Conservation (phyloP, 352 stramenopile species). For the Phytophthora tentaculata region DNA sequence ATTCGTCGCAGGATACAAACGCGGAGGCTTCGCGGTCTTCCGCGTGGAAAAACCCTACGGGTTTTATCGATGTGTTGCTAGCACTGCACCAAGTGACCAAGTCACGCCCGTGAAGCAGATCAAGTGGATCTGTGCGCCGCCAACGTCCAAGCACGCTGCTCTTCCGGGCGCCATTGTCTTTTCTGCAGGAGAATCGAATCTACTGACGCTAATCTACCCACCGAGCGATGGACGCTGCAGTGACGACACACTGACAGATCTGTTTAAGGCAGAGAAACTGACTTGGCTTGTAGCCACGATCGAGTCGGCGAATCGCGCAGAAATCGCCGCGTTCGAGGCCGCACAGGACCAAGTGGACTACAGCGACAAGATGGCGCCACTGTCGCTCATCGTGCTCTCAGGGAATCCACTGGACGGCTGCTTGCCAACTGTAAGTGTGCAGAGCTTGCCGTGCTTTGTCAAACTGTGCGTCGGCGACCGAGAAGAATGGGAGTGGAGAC, state of each 20-base stretch:
- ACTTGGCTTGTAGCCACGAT: conserved; percentile 54
- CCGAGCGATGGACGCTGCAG: conserved; percentile 33
- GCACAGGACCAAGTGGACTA: conserved; percentile 66
- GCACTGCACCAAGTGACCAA: not conserved
- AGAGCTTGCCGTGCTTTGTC: conserved; percentile 69
- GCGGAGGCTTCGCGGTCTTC: conserved; percentile 66
- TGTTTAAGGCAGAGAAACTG: conserved; percentile 69
- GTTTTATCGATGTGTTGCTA: conserved; percentile 34
- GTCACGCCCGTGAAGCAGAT: conserved; percentile 48
- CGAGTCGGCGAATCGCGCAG: conserved; percentile 52
- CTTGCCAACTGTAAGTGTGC: conserved; percentile 64
- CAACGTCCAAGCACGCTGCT: conserved; percentile 55
- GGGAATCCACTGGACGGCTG: conserved; percentile 79
- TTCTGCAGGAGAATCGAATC: conserved; percentile 32
- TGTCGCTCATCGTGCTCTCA: conserved; percentile 70
- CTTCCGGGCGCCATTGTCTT: conserved; percentile 65
- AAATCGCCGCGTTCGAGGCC: conserved; percentile 55
- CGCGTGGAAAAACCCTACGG: conserved; percentile 64
- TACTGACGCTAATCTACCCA: conserved; percentile 57
- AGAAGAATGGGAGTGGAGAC: conserved; percentile 77
- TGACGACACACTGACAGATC: conserved; percentile 57
- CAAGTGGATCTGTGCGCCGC: conserved; percentile 69
- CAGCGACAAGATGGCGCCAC: conserved; percentile 52
- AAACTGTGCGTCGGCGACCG: conserved; percentile 58
- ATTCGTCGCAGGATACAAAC: conserved; percentile 74